Conservation (phyloP, 495 filamentous ascomycete species). For the Aspergillus homomorphus region DNA sequence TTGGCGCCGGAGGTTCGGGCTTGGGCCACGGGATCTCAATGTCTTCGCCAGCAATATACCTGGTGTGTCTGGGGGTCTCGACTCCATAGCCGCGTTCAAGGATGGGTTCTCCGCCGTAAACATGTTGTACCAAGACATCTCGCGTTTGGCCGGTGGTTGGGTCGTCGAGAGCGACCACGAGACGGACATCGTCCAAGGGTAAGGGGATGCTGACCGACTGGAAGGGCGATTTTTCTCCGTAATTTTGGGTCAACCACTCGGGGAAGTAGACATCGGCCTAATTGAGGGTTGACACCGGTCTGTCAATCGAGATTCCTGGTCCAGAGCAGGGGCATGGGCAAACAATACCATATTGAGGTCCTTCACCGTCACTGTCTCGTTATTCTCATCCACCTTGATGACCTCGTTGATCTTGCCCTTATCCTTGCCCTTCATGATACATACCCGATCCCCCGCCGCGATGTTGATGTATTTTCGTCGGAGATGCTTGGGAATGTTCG, state of each 20-base stretch:
- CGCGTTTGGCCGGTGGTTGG: constrained; percentile 56
- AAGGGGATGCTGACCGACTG: constrained; percentile 50
- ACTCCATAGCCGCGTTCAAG: constrained; percentile 32
- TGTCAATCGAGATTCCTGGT: background rate
- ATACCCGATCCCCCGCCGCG: constrained; percentile 69
- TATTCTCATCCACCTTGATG: constrained; percentile 50
- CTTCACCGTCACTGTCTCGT: constrained; percentile 58
- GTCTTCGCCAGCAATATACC: constrained; percentile 44
- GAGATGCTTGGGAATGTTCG: constrained; percentile 38
- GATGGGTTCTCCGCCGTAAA: constrained; percentile 42
- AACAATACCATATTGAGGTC: constrained; percentile 65
- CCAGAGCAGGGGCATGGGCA: background rate
- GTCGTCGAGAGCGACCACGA: constrained; percentile 72
- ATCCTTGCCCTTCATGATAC: constrained; percentile 69
- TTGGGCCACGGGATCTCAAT: constrained; percentile 74
- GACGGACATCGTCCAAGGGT: constrained; percentile 66
- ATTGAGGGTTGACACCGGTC: constrained; percentile 2
- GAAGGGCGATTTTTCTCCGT: constrained; percentile 40
- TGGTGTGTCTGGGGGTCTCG: constrained; percentile 37
- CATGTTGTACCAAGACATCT: constrained; percentile 73
- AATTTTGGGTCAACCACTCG: constrained; percentile 44
- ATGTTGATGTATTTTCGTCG: constrained; percentile 62
- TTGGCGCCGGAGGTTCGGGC: constrained; percentile 31
- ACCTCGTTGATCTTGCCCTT: constrained; percentile 79
- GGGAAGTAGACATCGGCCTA: constrained; percentile 60